Conservation (phyloP, 495 filamentous ascomycete species). For the Lophium mytilinum region DNA sequence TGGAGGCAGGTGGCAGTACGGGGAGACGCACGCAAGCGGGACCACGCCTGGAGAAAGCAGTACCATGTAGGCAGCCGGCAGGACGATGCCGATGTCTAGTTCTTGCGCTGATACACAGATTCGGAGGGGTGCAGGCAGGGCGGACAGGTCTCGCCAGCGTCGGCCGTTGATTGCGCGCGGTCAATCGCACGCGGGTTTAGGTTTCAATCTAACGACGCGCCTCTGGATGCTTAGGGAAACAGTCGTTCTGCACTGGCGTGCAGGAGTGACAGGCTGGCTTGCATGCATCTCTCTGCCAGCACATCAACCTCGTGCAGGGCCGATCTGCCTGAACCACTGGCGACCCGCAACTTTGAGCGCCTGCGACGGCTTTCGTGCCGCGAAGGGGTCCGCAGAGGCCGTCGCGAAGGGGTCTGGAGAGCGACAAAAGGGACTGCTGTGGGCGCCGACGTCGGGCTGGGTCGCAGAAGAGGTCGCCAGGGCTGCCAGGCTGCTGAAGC, state of each 20-base stretch:
- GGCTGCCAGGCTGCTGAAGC: background rate
- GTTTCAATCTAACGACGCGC: slow-evolving; percentile 15
- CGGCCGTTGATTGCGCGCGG: background rate
- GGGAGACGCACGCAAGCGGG: background rate
- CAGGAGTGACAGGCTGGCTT: slow-evolving; percentile 14
- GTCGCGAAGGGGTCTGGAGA: background rate
- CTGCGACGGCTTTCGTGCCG: slow-evolving; percentile 1
- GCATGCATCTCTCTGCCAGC: slow-evolving; percentile 21
- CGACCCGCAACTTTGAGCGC: background rate
- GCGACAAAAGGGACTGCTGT: background rate
- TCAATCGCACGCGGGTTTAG: slow-evolving; percentile 8
- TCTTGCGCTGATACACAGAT: slow-evolving; percentile 73
- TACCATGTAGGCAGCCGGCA: background rate
- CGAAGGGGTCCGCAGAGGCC: slow-evolving; percentile 5
- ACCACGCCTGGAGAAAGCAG: background rate
- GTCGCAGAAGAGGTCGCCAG: slow-evolving; percentile 12
- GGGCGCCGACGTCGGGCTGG: background rate
- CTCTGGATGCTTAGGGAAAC: slow-evolving; percentile 19
- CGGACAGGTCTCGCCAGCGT: background rate
- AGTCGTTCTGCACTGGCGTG: slow-evolving; percentile 18
- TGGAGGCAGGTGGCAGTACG: background rate
- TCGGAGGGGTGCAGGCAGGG: background rate
- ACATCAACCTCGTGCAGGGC: slow-evolving; percentile 16
- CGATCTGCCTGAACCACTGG: slow-evolving; percentile 12
- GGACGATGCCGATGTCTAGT: slow-evolving; percentile 53